Conservation (phyloP, 2,329 filamentous ascomycete species). For the Pezicula rhizophila region DNA sequence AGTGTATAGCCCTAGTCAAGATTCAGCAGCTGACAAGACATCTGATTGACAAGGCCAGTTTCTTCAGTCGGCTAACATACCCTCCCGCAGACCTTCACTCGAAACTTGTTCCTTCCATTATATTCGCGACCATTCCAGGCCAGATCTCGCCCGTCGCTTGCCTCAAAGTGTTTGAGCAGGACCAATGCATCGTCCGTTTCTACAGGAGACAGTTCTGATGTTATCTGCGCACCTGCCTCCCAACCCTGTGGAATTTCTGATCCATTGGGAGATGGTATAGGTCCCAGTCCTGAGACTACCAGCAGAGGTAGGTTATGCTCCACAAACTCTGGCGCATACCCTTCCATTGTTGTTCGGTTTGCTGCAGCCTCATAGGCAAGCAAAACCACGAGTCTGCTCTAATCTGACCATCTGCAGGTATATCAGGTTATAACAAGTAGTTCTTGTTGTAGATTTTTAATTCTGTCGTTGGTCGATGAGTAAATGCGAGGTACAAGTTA, state of each 20-base stretch:
- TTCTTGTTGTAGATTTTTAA: not conserved
- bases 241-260: conserved; percentile 11
- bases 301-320: conserved; percentile 83
- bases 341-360: conserved; percentile 55
- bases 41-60: conserved; percentile 20
- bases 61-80: conserved; percentile 45
- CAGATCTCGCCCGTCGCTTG: conserved; percentile 55
- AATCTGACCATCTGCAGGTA: no score
- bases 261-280: conserved; percentile 34
- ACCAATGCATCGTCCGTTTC: conserved; percentile 58
- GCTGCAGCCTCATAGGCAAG: conserved; percentile 18
- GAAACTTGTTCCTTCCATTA: conserved; percentile 49
- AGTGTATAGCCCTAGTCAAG: conserved; percentile 42
- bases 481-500: no score
- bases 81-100: conserved; percentile 69
- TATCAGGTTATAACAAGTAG: not conserved
- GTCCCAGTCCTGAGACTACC: conserved; percentile 69
- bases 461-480: no score
- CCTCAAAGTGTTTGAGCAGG: conserved; percentile 60
- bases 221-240: conserved; percentile 47
- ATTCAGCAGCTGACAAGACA: conserved; percentile 2
- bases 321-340: conserved; percentile 72
- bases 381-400: no score
- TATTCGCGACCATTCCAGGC: conserved; percentile 61
- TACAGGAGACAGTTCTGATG: conserved; percentile 65